Conservation (phyloP, 108 stramenopile species). For the Mayamaea pseudoterrestris region DNA sequence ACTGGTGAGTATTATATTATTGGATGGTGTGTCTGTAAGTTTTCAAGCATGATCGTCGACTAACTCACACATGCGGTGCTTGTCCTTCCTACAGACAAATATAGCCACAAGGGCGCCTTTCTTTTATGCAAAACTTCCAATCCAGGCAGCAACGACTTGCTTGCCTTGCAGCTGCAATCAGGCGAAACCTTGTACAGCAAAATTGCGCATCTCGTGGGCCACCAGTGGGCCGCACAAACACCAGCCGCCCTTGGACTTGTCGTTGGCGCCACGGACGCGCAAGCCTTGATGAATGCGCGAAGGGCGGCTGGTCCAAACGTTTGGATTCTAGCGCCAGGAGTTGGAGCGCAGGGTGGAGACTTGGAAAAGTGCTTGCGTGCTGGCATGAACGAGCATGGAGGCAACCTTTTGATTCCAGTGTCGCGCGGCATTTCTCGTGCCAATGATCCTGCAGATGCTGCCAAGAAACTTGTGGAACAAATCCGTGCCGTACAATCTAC, state of each 20-base stretch:
- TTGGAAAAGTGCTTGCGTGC: conserved; percentile 65
- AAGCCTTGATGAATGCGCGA: conserved; percentile 65
- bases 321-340: conserved; percentile 97
- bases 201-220: conserved; percentile 62
- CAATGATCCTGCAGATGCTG: conserved; percentile 68
- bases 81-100: conserved; percentile 33
- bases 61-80: neutral
- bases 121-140: conserved; percentile 99
- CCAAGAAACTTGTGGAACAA: conserved; percentile 59
- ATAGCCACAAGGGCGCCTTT: conserved; percentile 81
- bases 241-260: conserved; percentile 76
- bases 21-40: conserved; percentile 37
- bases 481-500: too few relatives aligned
- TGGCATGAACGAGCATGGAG: conserved; percentile 70
- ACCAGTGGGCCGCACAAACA: conserved; percentile 45
- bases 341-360: conserved; percentile 96
- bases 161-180: conserved; percentile 51
- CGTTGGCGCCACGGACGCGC: conserved; percentile 92
- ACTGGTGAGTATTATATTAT: conserved; percentile 59
- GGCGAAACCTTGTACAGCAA: conserved; percentile 67
- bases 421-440: conserved; percentile 85
- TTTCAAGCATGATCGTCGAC: too few relatives aligned
- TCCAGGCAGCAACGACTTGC: conserved; percentile 84
- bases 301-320: conserved; percentile 57
- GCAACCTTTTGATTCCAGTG: conserved; percentile 87